Conservation (phyloP, 2,329 filamentous ascomycete genomes). For the Alternaria sp. region DNA sequence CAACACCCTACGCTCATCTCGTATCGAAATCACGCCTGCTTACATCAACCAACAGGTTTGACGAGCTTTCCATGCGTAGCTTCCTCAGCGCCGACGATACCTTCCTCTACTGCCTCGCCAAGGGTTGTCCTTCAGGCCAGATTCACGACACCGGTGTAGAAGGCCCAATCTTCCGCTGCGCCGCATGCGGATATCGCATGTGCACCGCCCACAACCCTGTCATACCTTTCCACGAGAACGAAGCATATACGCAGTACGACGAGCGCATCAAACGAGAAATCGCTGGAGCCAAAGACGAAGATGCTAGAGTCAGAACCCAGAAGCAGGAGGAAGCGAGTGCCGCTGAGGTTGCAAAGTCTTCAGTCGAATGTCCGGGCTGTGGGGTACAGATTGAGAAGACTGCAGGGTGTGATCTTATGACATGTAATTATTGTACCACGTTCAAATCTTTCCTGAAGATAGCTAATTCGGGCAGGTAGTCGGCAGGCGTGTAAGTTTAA, state of each 20-base stretch:
- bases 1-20: not conserved
- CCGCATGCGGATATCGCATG: not conserved
- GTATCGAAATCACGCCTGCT: not conserved
- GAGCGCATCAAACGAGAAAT: not conserved
- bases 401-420: not conserved
- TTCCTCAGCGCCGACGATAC: not conserved
- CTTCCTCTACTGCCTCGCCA: constrained; percentile 3
- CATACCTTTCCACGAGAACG: constrained; percentile 16
- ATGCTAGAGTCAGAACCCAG: not conserved
- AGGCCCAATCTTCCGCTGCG: constrained; percentile 10
- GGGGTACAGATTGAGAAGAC: not conserved
- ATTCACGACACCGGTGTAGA: constrained; percentile 1
- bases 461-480: not conserved
- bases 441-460: not conserved
- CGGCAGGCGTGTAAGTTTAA: not conserved
- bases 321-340: not conserved
- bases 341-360: not conserved
- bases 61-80: constrained; percentile 3
- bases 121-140: constrained; percentile 8
- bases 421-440: not conserved
- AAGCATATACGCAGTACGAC: constrained; percentile 8
- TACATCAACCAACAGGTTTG: not conserved
- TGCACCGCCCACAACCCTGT: constrained; percentile 8
- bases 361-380: not conserved
- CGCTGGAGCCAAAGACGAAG: not conserved